Conservation (phyloP, 2,329 filamentous ascomycete species). For the Epichloe festucae region DNA sequence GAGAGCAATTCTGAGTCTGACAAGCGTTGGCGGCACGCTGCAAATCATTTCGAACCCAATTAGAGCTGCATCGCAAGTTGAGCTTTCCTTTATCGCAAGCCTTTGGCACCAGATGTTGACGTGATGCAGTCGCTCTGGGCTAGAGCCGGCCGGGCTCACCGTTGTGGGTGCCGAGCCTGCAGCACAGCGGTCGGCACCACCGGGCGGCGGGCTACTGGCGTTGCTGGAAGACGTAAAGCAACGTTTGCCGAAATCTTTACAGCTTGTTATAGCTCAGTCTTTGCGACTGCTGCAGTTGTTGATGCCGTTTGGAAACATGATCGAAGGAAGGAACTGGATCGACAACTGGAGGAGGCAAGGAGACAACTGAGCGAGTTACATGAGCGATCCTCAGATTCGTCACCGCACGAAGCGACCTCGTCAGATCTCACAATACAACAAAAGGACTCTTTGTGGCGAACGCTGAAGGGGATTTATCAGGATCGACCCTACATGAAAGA, state of each 20-base stretch:
- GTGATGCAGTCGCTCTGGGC: slow-evolving; percentile 59
- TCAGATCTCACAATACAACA: slow-evolving; percentile 14
- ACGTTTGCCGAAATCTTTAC: slow-evolving; percentile 45
- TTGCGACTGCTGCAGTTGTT: slow-evolving; percentile 49
- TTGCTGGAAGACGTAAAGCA: slow-evolving; percentile 34
- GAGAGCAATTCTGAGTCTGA: too few relatives aligned
- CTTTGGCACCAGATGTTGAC: slow-evolving; percentile 2
- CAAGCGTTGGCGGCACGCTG: too few relatives aligned
- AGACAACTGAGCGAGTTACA: slow-evolving; percentile 30
- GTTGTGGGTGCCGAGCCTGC: slow-evolving; percentile 52
- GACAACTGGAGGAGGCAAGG: slow-evolving; percentile 42
- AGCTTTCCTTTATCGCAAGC: neutral
- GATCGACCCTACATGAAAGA: slow-evolving; percentile 25
- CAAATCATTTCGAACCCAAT: neutral
- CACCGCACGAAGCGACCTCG: slow-evolving; percentile 5
- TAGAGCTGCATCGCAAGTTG: neutral
- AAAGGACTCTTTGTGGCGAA: slow-evolving; percentile 20
- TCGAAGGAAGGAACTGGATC: slow-evolving; percentile 47
- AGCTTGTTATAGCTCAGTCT: slow-evolving; percentile 53
- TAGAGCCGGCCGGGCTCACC: slow-evolving; percentile 49
- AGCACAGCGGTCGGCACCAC: slow-evolving; percentile 34
- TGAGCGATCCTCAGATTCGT: slow-evolving; percentile 15
- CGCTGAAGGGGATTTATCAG: slow-evolving; percentile 17
- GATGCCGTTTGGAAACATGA: slow-evolving; percentile 48
- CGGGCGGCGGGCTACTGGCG: slow-evolving; percentile 37